Conservation (phyloP, 2,329 filamentous ascomycete species). For the Sarocladiaceae sp. region DNA sequence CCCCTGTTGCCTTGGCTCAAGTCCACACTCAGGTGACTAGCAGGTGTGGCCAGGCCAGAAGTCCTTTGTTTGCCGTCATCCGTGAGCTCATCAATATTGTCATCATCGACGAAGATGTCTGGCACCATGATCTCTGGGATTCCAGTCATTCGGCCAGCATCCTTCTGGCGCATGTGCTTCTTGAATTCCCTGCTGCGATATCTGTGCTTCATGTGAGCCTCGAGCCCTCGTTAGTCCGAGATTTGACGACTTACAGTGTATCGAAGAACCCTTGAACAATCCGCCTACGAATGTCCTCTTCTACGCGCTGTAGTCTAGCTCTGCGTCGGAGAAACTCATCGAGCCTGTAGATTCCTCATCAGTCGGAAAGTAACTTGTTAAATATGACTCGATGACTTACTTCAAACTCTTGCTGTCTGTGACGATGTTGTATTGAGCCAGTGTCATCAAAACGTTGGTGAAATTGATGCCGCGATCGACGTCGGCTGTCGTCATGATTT, state of each 20-base stretch:
- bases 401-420: conserved; percentile 93
- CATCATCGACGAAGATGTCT: conserved; percentile 85
- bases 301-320: conserved; percentile 85
- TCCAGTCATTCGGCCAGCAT: conserved; percentile 69
- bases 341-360: conserved; percentile 61
- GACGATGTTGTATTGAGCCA: conserved; percentile 98
- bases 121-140: conserved; percentile 80
- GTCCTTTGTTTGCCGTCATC: conserved; percentile 1
- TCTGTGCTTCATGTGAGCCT: conserved; percentile 28
- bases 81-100: conserved; percentile 74
- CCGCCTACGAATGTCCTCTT: conserved; percentile 88
- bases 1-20: background rate
- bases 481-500: conserved; percentile 90
- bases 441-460: conserved; percentile 86
- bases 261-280: conserved; percentile 95
- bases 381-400: conserved; percentile 36
- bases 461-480: conserved; percentile 87
- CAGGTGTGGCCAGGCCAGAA: conserved; percentile 4
- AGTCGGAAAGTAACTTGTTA: too few relatives aligned
- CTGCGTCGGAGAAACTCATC: conserved; percentile 93
- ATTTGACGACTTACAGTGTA: conserved; percentile 60
- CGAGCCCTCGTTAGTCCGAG: background rate
- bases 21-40: conserved; percentile 13
- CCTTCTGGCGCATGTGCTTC: conserved; percentile 67
- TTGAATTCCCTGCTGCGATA: conserved; percentile 85